Conservation (phyloP, 176 grass and related monocot genomes). For the Lolium multiflorum region DNA sequence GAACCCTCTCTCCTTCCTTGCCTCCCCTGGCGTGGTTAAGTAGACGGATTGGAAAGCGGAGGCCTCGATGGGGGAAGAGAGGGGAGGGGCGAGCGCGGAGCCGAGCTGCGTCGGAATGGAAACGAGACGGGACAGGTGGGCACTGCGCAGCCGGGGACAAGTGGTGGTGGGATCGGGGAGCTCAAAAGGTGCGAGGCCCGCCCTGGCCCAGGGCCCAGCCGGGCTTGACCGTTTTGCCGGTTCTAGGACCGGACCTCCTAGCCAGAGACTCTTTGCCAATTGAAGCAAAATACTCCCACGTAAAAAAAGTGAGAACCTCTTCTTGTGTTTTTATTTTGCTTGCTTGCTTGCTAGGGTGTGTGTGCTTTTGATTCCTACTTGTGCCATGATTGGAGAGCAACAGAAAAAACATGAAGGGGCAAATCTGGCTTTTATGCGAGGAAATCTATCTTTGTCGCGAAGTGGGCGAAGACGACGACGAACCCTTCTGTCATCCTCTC, state of each 20-base stretch:
- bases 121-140: neutral
- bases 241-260: neutral
- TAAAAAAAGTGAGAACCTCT: too few species aligned
- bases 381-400: too few species aligned
- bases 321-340: too few species aligned
- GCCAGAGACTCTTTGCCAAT: neutral
- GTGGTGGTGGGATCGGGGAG: constrained; percentile 43
- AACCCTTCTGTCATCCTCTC: too few species aligned
- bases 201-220: neutral
- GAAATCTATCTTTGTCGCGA: too few species aligned
- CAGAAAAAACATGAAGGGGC: too few species aligned
- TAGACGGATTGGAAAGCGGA: constrained; percentile 34
- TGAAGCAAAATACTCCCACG: neutral
- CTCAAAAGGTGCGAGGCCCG: constrained; percentile 6
- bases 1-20: neutral
- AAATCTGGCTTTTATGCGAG: too few species aligned
- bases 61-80: neutral
- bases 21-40: constrained; percentile 10
- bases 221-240: too few species aligned
- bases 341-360: too few species aligned
- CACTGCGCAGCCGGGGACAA: constrained; percentile 5
- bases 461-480: too few species aligned
- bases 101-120: neutral
- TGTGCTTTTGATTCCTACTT: too few species aligned
- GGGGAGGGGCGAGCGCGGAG: too few species aligned